phyloP scores from a whole-genome alignment of 257 asterid genomes.

The Asclepias syriaca region DNA sequence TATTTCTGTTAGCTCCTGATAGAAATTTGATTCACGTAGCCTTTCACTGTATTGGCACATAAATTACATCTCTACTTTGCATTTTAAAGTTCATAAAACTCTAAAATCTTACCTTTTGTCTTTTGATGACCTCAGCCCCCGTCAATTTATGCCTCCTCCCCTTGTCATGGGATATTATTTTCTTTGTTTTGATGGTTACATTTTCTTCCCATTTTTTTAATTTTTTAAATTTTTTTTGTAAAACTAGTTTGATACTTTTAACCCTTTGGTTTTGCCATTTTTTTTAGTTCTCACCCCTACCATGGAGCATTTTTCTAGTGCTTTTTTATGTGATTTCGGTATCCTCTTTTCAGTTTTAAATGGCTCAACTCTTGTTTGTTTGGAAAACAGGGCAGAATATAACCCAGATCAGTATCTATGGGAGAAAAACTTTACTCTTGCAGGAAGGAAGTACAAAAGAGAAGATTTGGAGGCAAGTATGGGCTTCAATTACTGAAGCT shows the following conservation, averaged over 20 bases:
- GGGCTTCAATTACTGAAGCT: slow-evolving; percentile 51
- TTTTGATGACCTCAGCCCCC: not conserved
- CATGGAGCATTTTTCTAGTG: not conserved
- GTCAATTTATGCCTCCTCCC: not conserved
- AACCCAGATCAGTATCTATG: slow-evolving; percentile 83
- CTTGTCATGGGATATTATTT: not conserved
- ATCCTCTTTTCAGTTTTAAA: slow-evolving; percentile 12
- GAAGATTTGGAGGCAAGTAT: slow-evolving; percentile 98
- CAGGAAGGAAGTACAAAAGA: slow-evolving; percentile 73
- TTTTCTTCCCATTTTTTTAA: too few species aligned
- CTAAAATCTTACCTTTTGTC: not conserved
- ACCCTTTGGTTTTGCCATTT: not conserved
- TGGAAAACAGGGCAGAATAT: slow-evolving; percentile 78
- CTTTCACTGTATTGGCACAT: not conserved
- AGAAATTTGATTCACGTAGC: not conserved
- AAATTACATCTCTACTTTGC: not conserved
- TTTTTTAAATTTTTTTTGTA: not conserved
- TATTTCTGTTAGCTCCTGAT: not conserved
- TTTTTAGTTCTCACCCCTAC: not conserved
- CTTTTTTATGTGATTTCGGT: not conserved
- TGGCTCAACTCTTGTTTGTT: slow-evolving; percentile 14
- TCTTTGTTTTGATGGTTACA: not conserved
- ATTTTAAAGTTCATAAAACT: not conserved
- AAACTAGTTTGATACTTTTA: not conserved
- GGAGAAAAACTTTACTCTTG: slow-evolving; percentile 86